Evolutionary conservation across 176 grass and related monocot genomes (phyloP).

Genomic region (Poa annua): DNA sequence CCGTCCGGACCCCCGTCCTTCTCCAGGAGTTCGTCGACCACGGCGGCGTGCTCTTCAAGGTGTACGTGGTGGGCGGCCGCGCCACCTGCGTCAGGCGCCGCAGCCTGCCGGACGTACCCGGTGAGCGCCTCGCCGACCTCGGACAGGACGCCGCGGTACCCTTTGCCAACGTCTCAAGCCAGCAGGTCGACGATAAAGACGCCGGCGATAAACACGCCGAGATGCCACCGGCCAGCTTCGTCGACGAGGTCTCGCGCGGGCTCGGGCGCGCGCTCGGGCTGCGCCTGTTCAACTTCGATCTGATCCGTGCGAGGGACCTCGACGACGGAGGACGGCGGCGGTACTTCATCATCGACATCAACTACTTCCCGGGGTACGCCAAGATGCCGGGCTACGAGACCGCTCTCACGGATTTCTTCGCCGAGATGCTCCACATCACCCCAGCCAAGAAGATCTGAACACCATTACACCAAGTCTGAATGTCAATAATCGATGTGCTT

Average conservation of each 20-base stretch:
- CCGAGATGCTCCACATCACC: slow-evolving; percentile 30
- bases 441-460: not conserved
- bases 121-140: slow-evolving; percentile 32
- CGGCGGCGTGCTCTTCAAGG: slow-evolving; percentile 81
- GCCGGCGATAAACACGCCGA: slow-evolving; percentile 38
- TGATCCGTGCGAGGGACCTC: slow-evolving; percentile 54
- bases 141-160: not conserved
- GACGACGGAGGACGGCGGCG: slow-evolving; percentile 39
- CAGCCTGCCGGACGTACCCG: slow-evolving; percentile 73
- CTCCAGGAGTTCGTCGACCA: slow-evolving; percentile 48
- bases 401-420: slow-evolving; percentile 69
- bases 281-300: slow-evolving; percentile 79
- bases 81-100: slow-evolving; percentile 70
- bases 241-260: slow-evolving; percentile 57
- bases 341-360: slow-evolving; percentile 81
- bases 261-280: slow-evolving; percentile 59
- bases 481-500: too few relatives aligned
- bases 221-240: slow-evolving; percentile 34
- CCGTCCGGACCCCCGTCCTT: slow-evolving; percentile 53
- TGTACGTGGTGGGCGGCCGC: slow-evolving; percentile 64
- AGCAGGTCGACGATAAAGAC: not conserved
- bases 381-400: slow-evolving; percentile 77
- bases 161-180: slow-evolving; percentile 76
- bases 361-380: slow-evolving; percentile 82
- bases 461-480: too few relatives aligned